Evolutionary conservation across 2,329 filamentous ascomycete genomes (phyloP).

Genomic region (Cladobotryum protrusum): DNA sequence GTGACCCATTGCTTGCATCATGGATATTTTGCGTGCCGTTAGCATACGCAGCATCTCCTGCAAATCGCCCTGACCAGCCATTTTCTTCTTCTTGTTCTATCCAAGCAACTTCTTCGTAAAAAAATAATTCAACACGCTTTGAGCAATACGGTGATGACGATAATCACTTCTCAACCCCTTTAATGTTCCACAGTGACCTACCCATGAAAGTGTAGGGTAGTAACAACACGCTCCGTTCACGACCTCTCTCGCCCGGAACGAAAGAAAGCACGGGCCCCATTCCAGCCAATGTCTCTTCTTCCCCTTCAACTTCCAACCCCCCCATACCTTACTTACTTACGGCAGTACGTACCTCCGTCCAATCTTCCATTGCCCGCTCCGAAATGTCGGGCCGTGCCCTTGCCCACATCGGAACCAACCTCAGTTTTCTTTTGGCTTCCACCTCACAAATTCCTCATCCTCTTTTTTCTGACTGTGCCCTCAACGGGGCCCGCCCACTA

Average conservation of each 20-base stretch:
- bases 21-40: constrained; percentile 51
- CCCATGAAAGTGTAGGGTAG: constrained; percentile 7
- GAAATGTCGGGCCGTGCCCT: constrained; percentile 16
- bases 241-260: not conserved
- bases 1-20: constrained; percentile 53
- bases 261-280: no score
- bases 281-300: no score
- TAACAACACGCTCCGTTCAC: not conserved
- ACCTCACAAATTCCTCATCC: not conserved
- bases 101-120: no score
- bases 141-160: no score
- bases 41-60: constrained; percentile 56
- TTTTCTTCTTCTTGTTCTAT: not conserved
- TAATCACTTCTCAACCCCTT: no score
- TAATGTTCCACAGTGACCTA: not conserved
- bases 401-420: constrained; percentile 6
- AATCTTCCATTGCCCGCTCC: constrained; percentile 3
- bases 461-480: no score
- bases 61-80: constrained; percentile 53
- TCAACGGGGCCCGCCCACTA: no score
- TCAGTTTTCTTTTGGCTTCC: not conserved
- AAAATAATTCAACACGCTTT: no score
- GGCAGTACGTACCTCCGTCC: no score
- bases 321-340: no score
- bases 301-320: no score